A percentile compares a stretch with the other conserved stretches of the same genome.
Conservation (phyloP, 164 flowering plant genomes). For the Liriodendron chinense region DNA sequence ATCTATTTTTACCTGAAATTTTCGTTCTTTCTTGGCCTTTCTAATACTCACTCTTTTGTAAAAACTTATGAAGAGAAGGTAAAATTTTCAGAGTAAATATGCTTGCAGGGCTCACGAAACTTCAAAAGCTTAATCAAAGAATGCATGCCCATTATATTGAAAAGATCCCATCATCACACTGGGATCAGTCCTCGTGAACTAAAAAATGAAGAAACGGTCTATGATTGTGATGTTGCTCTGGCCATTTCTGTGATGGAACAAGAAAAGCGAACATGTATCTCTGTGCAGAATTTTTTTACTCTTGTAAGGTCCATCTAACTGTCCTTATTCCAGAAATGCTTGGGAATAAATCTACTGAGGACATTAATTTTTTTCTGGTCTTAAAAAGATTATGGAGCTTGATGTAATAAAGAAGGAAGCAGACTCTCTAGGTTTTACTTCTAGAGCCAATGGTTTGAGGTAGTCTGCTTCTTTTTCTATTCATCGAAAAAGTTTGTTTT, state of each 20-base stretch:
- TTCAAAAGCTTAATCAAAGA: slow-evolving; percentile 61
- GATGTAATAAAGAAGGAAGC: slow-evolving; percentile 65
- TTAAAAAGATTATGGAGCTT: slow-evolving; percentile 70
- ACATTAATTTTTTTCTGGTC: not conserved
- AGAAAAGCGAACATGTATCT: slow-evolving; percentile 34
- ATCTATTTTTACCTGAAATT: not conserved
- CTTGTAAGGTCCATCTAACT: slow-evolving; percentile 40
- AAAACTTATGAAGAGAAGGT: not conserved
- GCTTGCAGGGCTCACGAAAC: slow-evolving; percentile 63
- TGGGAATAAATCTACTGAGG: not conserved
- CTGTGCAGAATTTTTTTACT: slow-evolving; percentile 49
- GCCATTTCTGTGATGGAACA: slow-evolving; percentile 44
- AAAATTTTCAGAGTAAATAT: not conserved
- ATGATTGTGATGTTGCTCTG: slow-evolving; percentile 28
- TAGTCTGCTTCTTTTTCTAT: slow-evolving; percentile 19
- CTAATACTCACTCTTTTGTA: not conserved
- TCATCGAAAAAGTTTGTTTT: not conserved
- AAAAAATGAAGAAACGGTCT: slow-evolving; percentile 2
- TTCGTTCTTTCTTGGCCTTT: slow-evolving; percentile 1
- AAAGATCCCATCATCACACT: slow-evolving; percentile 22
- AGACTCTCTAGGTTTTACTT: slow-evolving; percentile 46
- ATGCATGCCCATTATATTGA: slow-evolving; percentile 43
- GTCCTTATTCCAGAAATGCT: not conserved
- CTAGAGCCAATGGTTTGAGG: slow-evolving; percentile 85
- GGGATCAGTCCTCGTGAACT: slow-evolving; percentile 11